Base-by-base conservation (phyloP, 2,329 filamentous ascomycete species). In the Dactylellina sp. region DNA sequence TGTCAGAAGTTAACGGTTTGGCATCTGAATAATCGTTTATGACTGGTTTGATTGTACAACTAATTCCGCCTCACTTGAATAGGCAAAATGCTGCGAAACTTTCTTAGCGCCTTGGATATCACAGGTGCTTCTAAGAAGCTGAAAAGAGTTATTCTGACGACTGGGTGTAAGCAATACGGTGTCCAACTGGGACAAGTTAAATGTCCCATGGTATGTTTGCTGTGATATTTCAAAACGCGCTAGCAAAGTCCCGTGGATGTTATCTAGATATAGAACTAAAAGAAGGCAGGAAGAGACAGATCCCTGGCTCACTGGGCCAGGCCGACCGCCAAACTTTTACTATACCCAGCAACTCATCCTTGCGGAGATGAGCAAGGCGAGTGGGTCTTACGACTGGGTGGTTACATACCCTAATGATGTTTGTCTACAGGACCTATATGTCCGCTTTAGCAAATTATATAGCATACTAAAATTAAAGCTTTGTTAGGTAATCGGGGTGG, bases 111-210 rank as follows among this genome's bases (percentile, higher is more conserved):
- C 0, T 79, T 86, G 7, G 80, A 81, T 0, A 80, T 81, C 14
- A 83, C 81, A 1, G 82, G 82, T 0, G 81, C 81, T 2, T 78
- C 80, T 37, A 80, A 80, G 49, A 79, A 80, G 11, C 76, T 86
- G 49, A 84, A 85, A 75, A 81, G 83, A n/a, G 80, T 86, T 64
- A 78, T 86, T 20, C 80, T 86, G 7, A 83, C 84, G 4, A 83
- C 81, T 0, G 84, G 84, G 0, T 78, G 81, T 37, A 86, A 86
- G 76, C 84, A 87, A 60, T 86, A 86, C 76, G 84, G 84, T 22
- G 83, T 86, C 1, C 85, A 86, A 72, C 80, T 85, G 1, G 84
- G 84, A 7, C 80, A 79, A 7, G 78, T 80, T 12, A 85, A 85
- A 71, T 81, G 82, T 71, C 84, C 84, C 0, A 82, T 86, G 59